These are phyloP conservation scores for Thuidium tamariscinum DNA, from an alignment of 225 moss, liverwort and hornwort species.

Conservation along the genomic window DNA sequence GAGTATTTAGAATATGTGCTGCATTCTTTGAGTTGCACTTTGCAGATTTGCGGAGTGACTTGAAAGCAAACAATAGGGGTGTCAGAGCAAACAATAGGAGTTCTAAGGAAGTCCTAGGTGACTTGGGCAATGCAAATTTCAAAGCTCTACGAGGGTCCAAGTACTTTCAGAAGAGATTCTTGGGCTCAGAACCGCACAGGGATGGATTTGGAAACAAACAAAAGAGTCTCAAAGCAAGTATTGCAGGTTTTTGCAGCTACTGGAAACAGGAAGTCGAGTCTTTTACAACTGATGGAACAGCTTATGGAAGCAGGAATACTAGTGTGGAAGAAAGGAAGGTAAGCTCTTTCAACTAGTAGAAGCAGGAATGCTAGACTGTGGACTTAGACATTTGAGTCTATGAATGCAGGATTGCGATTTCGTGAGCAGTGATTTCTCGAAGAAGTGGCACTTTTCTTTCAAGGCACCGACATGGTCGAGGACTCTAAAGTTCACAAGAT, in stretches of 20 bases:
- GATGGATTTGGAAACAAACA: background rate
- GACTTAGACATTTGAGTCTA: background rate
- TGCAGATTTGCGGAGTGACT: background rate
- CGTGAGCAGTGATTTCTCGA: background rate
- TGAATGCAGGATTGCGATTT: background rate
- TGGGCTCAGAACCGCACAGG: background rate
- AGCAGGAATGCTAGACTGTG: background rate
- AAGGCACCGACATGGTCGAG: background rate
- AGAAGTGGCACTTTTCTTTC: background rate
- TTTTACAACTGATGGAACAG: background rate
- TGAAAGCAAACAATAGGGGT: background rate
- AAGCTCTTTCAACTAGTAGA: background rate
- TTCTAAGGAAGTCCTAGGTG: background rate
- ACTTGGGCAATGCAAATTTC: background rate
- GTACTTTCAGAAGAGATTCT: background rate
- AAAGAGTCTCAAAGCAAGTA: background rate
- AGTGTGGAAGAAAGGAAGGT: background rate
- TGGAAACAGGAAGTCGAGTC: background rate
- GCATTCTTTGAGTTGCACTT: background rate
- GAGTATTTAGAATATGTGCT: background rate
- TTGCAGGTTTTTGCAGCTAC: background rate
- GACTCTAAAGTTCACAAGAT: background rate
- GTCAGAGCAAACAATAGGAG: no score
- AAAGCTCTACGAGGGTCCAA: background rate
- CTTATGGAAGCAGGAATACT: background rate